Evolutionary conservation across 352 stramenopile species (phyloP).

Genomic region (Aphanomyces stellatus): DNA sequence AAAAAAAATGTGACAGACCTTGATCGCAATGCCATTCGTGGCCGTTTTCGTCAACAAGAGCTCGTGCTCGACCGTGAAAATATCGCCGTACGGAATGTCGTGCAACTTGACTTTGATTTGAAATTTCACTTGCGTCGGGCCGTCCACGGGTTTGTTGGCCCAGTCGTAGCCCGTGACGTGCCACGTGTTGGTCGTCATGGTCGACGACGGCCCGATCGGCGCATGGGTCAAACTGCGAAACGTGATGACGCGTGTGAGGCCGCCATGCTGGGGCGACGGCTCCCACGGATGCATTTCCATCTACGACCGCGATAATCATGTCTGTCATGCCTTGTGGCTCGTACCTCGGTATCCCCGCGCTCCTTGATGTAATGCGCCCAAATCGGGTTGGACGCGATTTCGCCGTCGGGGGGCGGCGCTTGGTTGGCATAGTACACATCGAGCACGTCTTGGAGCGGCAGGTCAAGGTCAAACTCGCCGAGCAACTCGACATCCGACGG

Average conservation of each 20-base stretch:
- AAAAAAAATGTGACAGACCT: too few species aligned
- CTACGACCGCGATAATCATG: background rate
- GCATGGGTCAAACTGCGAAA: slow-evolving; percentile 72
- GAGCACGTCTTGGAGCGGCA: slow-evolving; percentile 47
- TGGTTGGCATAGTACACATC: slow-evolving; percentile 56
- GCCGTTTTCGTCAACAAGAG: slow-evolving; percentile 40
- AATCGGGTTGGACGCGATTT: background rate
- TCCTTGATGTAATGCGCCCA: slow-evolving; percentile 60
- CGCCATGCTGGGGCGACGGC: slow-evolving; percentile 54
- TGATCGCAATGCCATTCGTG: slow-evolving; percentile 36
- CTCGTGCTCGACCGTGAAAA: slow-evolving; percentile 71
- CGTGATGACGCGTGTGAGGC: slow-evolving; percentile 49
- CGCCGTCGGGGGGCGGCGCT: slow-evolving; percentile 23
- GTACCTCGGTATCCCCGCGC: slow-evolving; percentile 53
- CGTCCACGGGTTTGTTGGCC: background rate
- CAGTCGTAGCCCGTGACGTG: slow-evolving; percentile 30
- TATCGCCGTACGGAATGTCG: slow-evolving; percentile 82
- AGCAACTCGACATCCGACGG: slow-evolving; percentile 52
- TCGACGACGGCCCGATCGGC: slow-evolving; percentile 69
- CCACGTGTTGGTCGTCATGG: slow-evolving; percentile 75
- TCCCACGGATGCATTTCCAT: slow-evolving; percentile 59
- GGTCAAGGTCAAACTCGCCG: slow-evolving; percentile 59
- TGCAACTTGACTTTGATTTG: slow-evolving; percentile 61
- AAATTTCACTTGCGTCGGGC: slow-evolving; percentile 33
- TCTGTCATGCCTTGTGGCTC: background rate